These are phyloP conservation scores for Elasticomyces elasticus DNA, from an alignment of 495 filamentous ascomycete genomes.

Conservation along the genomic window DNA sequence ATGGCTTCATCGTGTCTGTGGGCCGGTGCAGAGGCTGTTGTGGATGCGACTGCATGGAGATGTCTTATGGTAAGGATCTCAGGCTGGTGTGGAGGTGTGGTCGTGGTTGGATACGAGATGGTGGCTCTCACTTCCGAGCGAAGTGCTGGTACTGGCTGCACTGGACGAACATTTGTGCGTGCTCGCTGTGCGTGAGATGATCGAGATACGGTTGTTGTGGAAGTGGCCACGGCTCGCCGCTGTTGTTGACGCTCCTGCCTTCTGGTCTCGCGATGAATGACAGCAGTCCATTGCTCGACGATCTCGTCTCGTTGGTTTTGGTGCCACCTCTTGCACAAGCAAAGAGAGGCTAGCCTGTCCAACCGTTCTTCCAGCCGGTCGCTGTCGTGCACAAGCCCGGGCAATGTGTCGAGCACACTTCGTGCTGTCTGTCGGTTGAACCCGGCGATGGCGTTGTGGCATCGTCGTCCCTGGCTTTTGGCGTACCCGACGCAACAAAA, in stretches of 20 bases:
- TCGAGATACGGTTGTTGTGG: neutral
- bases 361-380: neutral
- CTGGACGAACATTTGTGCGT: neutral
- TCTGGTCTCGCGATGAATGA: neutral
- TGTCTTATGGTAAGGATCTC: too few relatives aligned
- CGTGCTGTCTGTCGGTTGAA: neutral
- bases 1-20: too few relatives aligned
- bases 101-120: too few relatives aligned
- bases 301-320: neutral
- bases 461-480: neutral
- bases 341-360: neutral
- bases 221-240: neutral
- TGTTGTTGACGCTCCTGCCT: neutral
- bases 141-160: neutral
- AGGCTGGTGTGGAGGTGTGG: too few relatives aligned
- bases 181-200: neutral
- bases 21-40: too few relatives aligned
- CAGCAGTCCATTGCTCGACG: neutral
- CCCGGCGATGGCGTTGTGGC: neutral
- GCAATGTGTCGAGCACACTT: neutral
- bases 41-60: too few relatives aligned
- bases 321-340: neutral
- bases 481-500: neutral
- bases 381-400: neutral
- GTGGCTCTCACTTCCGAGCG: neutral